Evolutionary conservation across 345 rosid genomes (phyloP), one percentile per base, ranked within the genome.

Genomic region (Rhodomyrtus tomentosa): DNA sequence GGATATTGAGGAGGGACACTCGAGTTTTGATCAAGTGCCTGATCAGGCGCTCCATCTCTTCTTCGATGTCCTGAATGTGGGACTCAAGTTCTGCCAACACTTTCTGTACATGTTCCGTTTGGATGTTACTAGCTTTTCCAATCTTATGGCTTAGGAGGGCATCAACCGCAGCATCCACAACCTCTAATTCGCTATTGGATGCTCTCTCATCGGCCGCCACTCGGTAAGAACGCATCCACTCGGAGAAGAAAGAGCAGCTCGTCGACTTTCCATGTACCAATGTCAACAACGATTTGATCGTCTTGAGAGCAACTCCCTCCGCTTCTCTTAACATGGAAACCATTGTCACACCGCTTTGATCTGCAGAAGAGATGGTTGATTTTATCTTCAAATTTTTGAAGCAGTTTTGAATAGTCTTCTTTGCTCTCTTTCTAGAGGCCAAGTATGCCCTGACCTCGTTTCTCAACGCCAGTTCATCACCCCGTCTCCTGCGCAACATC

Each of bases 61-160:
- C 89, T 87, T 91, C 90, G 27, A 91, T 88, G 85, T 91, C 90
- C 85, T 88, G 89, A 83, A 91, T 87, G 88, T 89, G 86, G 40
- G 84, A 53, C 83, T 90, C 92, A 82, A 91, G 21, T 68, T 40
- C 88, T 82, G 88, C 91, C 72, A 90, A 82, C 72, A 89, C 82
- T 3, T 84, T 85, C 50, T 83, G 88, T 22, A 84, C 81, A 11
- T 81, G 40, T 38, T 84, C 83, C 25, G 68, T 72, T 9, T 80
- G 87, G 24, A 82, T 5, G 45, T 29, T 25, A 54, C 55, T 20
- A 11, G 29, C 32, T 50, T 84, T 80, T 55, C 56, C 38, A 3
- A 74, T 83, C 80, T 89, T 86, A 81, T 42, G 36, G 22, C 55
- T 12, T 51, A 83, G 76, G 76, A 87, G 81, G 4, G 86, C 80